Percentiles rank a stretch among this genome's conserved stretches.
Conservation (phyloP, 768 basidiomycete genomes). For the Mrakia gelida region DNA sequence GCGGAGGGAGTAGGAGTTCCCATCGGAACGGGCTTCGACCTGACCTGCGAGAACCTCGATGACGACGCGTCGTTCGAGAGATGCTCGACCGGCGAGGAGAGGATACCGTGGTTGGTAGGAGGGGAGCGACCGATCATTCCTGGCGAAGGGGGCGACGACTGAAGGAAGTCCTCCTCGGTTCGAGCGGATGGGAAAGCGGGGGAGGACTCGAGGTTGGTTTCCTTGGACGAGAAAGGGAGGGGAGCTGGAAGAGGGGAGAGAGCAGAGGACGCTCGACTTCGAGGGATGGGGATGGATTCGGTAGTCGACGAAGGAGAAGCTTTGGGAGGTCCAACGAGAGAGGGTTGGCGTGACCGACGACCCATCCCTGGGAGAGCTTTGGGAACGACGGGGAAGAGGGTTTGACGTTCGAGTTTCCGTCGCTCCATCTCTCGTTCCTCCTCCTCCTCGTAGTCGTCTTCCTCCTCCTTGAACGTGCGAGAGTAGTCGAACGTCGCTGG, state of each 20-base stretch:
- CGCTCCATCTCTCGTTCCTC: not conserved
- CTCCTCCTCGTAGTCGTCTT: not conserved
- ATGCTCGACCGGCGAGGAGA: not conserved
- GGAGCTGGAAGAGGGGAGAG: not conserved
- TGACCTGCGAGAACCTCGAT: not conserved
- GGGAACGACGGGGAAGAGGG: conserved; percentile 12
- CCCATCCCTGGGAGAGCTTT: not conserved
- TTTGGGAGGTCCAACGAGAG: not conserved
- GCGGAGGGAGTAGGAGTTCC: not conserved
- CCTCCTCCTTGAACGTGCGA: not conserved
- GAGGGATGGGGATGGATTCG: not conserved
- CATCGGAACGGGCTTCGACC: not conserved
- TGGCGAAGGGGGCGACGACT: conserved; percentile 1
- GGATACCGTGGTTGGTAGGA: not conserved
- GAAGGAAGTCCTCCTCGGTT: not conserved
- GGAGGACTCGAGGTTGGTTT: not conserved
- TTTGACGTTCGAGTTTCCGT: not conserved
- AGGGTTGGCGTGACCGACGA: not conserved
- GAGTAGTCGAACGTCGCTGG: not conserved
- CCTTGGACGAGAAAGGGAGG: not conserved
- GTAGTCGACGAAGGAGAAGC: not conserved
- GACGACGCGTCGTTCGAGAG: not conserved
- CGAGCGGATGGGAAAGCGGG: not conserved
- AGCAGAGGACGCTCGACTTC: not conserved
- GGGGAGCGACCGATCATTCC: conserved; percentile 4